These are phyloP conservation scores for Calonectria crousiana DNA, from an alignment of 2,329 filamentous ascomycete species.

Conservation along the genomic window DNA sequence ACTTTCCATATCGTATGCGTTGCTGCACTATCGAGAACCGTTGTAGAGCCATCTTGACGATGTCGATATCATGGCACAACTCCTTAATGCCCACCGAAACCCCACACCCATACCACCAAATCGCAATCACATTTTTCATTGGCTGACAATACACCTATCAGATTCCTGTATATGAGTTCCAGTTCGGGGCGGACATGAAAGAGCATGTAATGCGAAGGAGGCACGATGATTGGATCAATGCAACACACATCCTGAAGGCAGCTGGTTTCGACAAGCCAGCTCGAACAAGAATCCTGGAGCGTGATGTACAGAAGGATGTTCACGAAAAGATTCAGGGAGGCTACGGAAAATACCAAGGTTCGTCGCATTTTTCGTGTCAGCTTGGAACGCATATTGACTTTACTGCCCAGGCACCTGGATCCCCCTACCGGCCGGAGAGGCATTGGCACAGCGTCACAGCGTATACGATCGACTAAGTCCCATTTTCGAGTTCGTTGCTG, in stretches of 20 bases:
- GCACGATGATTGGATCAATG: slow-evolving; percentile 97
- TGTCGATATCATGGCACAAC: background rate
- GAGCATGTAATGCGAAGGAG: slow-evolving; percentile 96
- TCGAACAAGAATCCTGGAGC: slow-evolving; percentile 92
- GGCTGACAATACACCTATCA: slow-evolving; percentile 52
- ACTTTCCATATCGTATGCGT: background rate
- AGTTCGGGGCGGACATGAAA: slow-evolving; percentile 81
- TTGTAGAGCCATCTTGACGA: background rate
- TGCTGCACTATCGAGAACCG: background rate
- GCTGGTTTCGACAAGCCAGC: slow-evolving; percentile 98
- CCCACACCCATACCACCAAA: background rate
- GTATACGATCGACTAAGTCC: slow-evolving; percentile 84
- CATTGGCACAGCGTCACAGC: slow-evolving; percentile 88
- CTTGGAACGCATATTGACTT: background rate
- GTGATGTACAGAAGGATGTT: slow-evolving; percentile 94
- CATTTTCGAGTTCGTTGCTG: slow-evolving; percentile 91
- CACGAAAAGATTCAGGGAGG: slow-evolving; percentile 99
- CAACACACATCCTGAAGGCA: slow-evolving; percentile 98
- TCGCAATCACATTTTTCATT: background rate
- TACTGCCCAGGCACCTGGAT: slow-evolving; percentile 86
- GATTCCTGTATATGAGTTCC: slow-evolving; percentile 96
- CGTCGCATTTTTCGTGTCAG: slow-evolving; percentile 26
- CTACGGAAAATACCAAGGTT: slow-evolving; percentile 98
- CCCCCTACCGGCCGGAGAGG: slow-evolving; percentile 83
- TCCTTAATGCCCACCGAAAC: background rate